Percentiles rank a stretch among this genome's conserved stretches.
phyloP scores from a whole-genome alignment of 2,329 filamentous ascomycete genomes.

The Alternaria infectoria region DNA sequence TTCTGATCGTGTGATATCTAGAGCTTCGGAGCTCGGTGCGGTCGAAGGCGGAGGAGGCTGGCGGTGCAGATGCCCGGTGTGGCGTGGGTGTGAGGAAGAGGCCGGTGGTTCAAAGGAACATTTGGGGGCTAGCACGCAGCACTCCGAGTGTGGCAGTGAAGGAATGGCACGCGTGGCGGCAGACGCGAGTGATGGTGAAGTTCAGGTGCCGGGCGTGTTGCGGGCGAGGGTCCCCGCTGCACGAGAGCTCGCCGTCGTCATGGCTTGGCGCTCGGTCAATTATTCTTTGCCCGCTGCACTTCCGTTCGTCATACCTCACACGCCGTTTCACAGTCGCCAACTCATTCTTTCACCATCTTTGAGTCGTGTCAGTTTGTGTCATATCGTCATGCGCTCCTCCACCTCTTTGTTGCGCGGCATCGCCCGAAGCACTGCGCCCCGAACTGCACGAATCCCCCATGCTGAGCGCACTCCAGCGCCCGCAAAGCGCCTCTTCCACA shows the following conservation, averaged over 20 bases:
- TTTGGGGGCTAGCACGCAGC: neutral
- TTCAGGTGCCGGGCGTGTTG: neutral
- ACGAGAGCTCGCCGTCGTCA: conserved; percentile 16
- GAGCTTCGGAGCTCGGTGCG: neutral
- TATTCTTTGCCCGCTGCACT: conserved; percentile 10
- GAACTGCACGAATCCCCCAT: conserved; percentile 15
- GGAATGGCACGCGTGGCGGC: neutral
- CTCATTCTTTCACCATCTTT: neutral
- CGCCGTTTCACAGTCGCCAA: neutral
- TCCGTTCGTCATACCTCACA: neutral
- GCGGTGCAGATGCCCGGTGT: neutral
- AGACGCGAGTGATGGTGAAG: neutral
- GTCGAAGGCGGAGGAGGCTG: conserved; percentile 3
- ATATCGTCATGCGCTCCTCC: conserved; percentile 31
- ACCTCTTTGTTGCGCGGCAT: conserved; percentile 32
- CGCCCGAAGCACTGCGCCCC: conserved; percentile 24
- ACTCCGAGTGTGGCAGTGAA: neutral
- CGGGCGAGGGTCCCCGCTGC: conserved; percentile 7
- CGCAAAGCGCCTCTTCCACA: conserved; percentile 33
- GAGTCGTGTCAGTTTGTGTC: neutral
- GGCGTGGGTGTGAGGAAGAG: neutral
- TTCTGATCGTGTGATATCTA: neutral
- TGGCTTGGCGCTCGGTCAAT: conserved; percentile 18
- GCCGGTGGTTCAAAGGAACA: neutral
- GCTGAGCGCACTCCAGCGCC: conserved; percentile 32